Evolutionary conservation across 1,139 yeast genomes (phyloP).

Genomic region (Pichia sp.): DNA sequence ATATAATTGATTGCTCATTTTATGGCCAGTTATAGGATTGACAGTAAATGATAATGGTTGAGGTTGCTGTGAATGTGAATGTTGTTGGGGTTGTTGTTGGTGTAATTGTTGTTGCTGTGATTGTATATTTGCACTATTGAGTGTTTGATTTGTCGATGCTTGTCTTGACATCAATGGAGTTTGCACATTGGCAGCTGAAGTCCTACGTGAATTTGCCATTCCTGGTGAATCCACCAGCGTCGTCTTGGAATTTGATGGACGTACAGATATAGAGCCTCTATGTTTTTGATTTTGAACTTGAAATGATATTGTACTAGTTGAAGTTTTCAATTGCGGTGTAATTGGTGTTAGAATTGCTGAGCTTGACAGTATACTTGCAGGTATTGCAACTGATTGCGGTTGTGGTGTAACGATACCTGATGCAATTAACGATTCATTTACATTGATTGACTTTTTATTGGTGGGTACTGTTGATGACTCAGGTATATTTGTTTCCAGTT

Average conservation of each 20-base stretch:
- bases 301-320: slow-evolving; percentile 25
- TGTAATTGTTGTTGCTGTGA: not conserved
- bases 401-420: slow-evolving; percentile 3
- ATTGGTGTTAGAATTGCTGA: slow-evolving; percentile 7
- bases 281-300: slow-evolving; percentile 34
- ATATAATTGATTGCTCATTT: not conserved
- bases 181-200: slow-evolving; percentile 6
- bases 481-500: slow-evolving; percentile 12
- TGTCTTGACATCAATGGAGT: not conserved
- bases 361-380: slow-evolving; percentile 1
- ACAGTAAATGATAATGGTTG: slow-evolving; percentile 2
- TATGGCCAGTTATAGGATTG: slow-evolving; percentile 5
- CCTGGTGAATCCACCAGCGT: slow-evolving; percentile 10
- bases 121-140: not conserved
- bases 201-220: slow-evolving; percentile 8
- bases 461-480: not conserved
- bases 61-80: not conserved
- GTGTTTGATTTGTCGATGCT: not conserved
- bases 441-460: slow-evolving; percentile 5
- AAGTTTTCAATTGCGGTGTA: slow-evolving; percentile 15
- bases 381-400: not conserved
- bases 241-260: slow-evolving; percentile 29
- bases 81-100: not conserved
- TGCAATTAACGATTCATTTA: slow-evolving; percentile 11
- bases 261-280: slow-evolving; percentile 44